A percentile compares a stretch with the other conserved stretches of the same genome.
Evolutionary conservation across 352 stramenopile species (phyloP).

Genomic region (Pythium folliculosum): DNA sequence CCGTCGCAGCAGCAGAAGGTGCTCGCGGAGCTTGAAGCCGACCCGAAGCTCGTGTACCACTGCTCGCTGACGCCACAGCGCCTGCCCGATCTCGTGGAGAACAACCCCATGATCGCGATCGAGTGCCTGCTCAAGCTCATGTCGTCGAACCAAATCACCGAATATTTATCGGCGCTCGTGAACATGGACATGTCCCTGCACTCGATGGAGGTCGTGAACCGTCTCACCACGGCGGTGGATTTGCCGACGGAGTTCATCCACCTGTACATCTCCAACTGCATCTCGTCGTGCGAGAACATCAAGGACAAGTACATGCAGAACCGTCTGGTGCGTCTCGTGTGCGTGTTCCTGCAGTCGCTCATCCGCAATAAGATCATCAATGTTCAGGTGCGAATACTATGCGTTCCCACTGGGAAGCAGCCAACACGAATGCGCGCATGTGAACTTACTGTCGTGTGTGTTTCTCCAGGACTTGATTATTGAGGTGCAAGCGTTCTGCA

Average conservation of each 20-base stretch:
- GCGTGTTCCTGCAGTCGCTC: constrained; percentile 97
- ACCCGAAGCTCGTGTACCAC: constrained; percentile 91
- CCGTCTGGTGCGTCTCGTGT: constrained; percentile 96
- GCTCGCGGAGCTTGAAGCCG: constrained; percentile 84
- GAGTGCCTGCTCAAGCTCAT: constrained; percentile 94
- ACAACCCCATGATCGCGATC: constrained; percentile 98
- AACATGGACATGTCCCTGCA: constrained; percentile 99
- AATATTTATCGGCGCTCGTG: constrained; percentile 96
- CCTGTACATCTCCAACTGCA: constrained; percentile 99
- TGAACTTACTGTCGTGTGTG: background rate
- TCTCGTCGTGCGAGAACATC: constrained; percentile 98
- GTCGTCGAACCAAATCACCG: constrained; percentile 91
- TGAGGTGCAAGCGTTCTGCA: constrained; percentile 99
- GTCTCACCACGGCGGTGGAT: constrained; percentile 90
- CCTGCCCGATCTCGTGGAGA: constrained; percentile 96
- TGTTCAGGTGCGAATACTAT: constrained; percentile 83
- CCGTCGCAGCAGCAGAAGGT: constrained; percentile 90
- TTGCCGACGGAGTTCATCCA: constrained; percentile 98
- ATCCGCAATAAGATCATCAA: constrained; percentile 99
- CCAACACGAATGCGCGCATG: background rate
- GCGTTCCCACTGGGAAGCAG: background rate
- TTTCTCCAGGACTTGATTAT: constrained; percentile 94
- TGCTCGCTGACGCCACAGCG: constrained; percentile 93
- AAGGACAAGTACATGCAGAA: constrained; percentile 99
- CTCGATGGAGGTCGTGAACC: constrained; percentile 98